Evolutionary conservation across 768 basidiomycete species (phyloP), one percentile per base, ranked within the genome.

Genomic region (Trametes coccinea): DNA sequence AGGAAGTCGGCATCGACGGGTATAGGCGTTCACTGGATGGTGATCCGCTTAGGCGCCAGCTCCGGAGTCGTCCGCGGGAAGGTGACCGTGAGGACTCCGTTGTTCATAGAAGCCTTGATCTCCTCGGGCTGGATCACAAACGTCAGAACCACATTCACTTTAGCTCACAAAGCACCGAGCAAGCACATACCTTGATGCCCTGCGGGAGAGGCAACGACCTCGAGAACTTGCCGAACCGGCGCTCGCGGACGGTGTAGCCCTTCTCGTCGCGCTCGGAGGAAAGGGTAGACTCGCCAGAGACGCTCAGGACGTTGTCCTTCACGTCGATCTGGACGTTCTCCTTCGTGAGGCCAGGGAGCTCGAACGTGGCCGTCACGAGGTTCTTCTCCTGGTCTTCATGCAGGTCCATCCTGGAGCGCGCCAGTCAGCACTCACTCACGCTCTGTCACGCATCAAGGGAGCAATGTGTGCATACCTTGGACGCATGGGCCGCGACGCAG

Each of bases 321-420:
- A 83, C 70, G 57, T 85, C 82, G 59, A 87, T 79, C 51, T 72
- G 69, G 58, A 86, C 74, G 57, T 84, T 73, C 50, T 83, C 80
- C 30, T 80, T 78, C 61, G 75, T 74, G 47, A 85, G 41, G 13
- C 84, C 84, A 1, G 86, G 83, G 22, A 87, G 72, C 60, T 87
- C 85, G 65, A 85, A 82, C 11, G 75, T 69, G 34, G 83, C 85
- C 1, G 79, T 82, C 54, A 87, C 78, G 17, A 75, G 67, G 62
- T 83, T 82, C 27, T 70, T 71, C 22, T 80, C 76, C 2, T 65
- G 37, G 55, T 83, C 73, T 63, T 85, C 82, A 62, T 82, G 79
- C 10, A 84, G 69, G 62, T 85, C 82, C 78, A 84, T 80, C 61
- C 84, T 84, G 56, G 59, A 34, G 46, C 17, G 22, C 14, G 13